phyloP scores from a whole-genome alignment of 179 eudicot genomes.

The Drosera spatulata region DNA sequence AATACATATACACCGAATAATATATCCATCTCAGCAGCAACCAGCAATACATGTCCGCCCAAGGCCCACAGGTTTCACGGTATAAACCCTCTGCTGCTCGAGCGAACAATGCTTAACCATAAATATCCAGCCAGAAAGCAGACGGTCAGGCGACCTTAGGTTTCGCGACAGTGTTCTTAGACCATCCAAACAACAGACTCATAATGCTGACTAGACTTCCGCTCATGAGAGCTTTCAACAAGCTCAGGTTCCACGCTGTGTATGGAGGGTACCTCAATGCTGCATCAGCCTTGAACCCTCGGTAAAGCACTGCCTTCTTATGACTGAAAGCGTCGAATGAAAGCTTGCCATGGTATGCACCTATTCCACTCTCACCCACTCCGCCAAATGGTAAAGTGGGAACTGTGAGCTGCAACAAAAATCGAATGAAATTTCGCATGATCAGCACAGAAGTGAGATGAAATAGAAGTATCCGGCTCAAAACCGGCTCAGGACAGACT shows the following conservation, averaged over 20 bases:
- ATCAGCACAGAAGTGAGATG: background rate
- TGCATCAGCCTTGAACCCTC: conserved; percentile 48
- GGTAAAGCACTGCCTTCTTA: conserved; percentile 59
- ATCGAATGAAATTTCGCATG: background rate
- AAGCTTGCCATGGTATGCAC: conserved; percentile 72
- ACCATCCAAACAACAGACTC: conserved; percentile 52
- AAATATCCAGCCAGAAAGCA: background rate
- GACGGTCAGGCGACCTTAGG: conserved; percentile 8
- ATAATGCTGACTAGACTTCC: conserved; percentile 39
- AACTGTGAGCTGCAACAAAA: conserved; percentile 38
- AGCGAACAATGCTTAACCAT: too few relatives aligned
- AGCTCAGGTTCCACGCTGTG: conserved; percentile 33
- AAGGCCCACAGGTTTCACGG: too few relatives aligned
- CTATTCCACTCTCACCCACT: conserved; percentile 78
- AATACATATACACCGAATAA: too few relatives aligned
- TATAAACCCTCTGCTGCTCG: too few relatives aligned
- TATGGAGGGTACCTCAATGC: conserved; percentile 80
- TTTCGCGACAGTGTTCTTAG: conserved; percentile 1
- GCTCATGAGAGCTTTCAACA: conserved; percentile 46
- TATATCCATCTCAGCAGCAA: too few relatives aligned
- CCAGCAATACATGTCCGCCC: too few relatives aligned
- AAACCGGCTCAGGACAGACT: background rate
- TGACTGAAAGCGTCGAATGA: conserved; percentile 80
- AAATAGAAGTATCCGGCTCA: background rate
- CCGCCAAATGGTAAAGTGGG: conserved; percentile 74